phyloP scores from a whole-genome alignment of 2,329 filamentous ascomycete species.

The Paracoccidioides brasiliensis region DNA sequence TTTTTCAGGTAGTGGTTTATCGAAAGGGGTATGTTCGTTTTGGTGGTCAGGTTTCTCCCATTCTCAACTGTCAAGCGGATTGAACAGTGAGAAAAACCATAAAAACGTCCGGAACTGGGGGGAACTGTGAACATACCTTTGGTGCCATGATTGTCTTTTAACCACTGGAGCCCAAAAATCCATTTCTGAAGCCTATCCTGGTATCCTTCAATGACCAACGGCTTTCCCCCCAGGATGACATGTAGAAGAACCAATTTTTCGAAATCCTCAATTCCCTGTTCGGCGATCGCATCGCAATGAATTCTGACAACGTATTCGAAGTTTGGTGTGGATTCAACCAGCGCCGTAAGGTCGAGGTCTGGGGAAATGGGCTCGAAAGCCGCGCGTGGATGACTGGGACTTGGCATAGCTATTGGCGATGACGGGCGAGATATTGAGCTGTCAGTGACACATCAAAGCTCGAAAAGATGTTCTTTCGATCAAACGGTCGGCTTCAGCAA shows the following conservation, averaged over 20 bases:
- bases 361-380: conserved; percentile 87
- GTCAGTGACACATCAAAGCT: not conserved
- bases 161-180: conserved; percentile 70
- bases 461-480: not conserved
- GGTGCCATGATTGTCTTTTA: conserved; percentile 63
- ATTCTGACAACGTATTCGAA: conserved; percentile 80
- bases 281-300: conserved; percentile 61
- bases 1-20: conserved; percentile 83
- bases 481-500: not conserved
- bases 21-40: conserved; percentile 67
- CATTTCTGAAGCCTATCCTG: conserved; percentile 58
- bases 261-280: conserved; percentile 64
- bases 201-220: conserved; percentile 84
- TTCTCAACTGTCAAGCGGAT: conserved; percentile 52
- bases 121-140: conserved; percentile 44
- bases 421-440: not conserved
- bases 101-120: not conserved
- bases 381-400: conserved; percentile 59
- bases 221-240: conserved; percentile 73
- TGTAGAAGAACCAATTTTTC: conserved; percentile 74
- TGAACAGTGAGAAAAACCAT: conserved; percentile 2
- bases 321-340: conserved; percentile 69
- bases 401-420: conserved; percentile 50
- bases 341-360: conserved; percentile 59
- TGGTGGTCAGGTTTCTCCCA: conserved; percentile 65